Evolutionary conservation across 345 rosid genomes (phyloP), one percentile per base, ranked within the genome.

Genomic region (Cochlearia excelsa): DNA sequence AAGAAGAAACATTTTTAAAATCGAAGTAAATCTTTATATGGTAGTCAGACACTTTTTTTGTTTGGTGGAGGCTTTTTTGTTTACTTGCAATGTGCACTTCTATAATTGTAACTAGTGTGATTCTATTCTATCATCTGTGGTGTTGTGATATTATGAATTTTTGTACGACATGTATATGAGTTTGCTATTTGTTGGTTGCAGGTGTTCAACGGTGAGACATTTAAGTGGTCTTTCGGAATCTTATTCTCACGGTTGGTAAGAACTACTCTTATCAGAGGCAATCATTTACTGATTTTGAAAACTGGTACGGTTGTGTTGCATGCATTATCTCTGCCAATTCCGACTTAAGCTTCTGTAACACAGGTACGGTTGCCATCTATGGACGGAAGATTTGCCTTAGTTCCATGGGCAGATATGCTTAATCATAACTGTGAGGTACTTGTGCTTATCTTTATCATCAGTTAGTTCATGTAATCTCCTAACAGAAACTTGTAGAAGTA

Each of bases 321-420:
- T 67, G 34, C 29, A 16, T 35, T 39, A 16, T 68, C 61, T 30
- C 30, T 50, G 64, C 42, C 11, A 23, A 7, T 39, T 68, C 26
- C 46, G 34, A 48, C 63, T 28, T 63, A 4, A 48, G 59, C 35
- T 42, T 56, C 49, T 56, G 26, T 42, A 41, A 51, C 53, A 51
- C 74, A 88, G 98, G 98, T 92, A 41, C 84, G 95, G 62, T 69
- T 88, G 70, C 98, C 98, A 9, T 86, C 93, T 43, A 84, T 92
- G 97, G 89, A 81, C 57, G 96, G 83, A 75, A 85, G 71, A 70
- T 93, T 92, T 70, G 98, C 95, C 44, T 74, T 88, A 88, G 89
- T 88, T 75, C 98, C 98, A 53, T 92, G 97, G 98, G 98, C 97
- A 57, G 98, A 88, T 68, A 92, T 92, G 98, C 81, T 92, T 67